phyloP scores from a whole-genome alignment of 225 moss, liverwort and hornwort genomes.

The Ulota crispa region DNA sequence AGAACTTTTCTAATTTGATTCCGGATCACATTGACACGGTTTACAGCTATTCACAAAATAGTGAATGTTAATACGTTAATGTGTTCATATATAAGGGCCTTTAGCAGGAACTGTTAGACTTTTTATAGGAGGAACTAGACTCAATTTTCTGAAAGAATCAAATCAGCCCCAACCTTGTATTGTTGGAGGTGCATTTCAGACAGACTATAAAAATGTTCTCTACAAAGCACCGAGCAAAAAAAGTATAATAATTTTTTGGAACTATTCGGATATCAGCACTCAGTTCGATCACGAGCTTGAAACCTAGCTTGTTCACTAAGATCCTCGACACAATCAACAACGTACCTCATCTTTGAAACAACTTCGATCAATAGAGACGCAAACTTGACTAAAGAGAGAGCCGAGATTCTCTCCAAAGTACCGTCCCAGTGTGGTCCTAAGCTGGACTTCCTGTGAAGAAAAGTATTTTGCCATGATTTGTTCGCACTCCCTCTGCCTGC shows the following conservation, averaged over 20 bases:
- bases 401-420: conserved; percentile 84
- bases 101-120: not conserved
- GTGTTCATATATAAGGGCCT: not conserved
- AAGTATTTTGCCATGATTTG: conserved; percentile 53
- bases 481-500: not conserved
- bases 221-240: not conserved
- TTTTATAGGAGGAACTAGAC: not conserved
- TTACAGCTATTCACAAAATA: no score
- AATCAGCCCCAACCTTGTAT: not conserved
- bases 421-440: conserved; percentile 66
- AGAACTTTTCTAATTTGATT: no score
- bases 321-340: conserved; percentile 73
- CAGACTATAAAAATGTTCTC: not conserved
- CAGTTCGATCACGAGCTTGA: conserved; percentile 18
- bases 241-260: not conserved
- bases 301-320: conserved; percentile 69
- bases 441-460: conserved; percentile 59
- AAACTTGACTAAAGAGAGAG: conserved; percentile 86
- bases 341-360: conserved; percentile 81
- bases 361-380: conserved; percentile 86
- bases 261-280: not conserved
- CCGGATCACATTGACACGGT: no score
- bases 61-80: not conserved
- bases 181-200: not conserved
- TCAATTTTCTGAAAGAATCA: not conserved